Evolutionary conservation across 73 alveolate species (phyloP).

Genomic region (Halteria grandinella): DNA sequence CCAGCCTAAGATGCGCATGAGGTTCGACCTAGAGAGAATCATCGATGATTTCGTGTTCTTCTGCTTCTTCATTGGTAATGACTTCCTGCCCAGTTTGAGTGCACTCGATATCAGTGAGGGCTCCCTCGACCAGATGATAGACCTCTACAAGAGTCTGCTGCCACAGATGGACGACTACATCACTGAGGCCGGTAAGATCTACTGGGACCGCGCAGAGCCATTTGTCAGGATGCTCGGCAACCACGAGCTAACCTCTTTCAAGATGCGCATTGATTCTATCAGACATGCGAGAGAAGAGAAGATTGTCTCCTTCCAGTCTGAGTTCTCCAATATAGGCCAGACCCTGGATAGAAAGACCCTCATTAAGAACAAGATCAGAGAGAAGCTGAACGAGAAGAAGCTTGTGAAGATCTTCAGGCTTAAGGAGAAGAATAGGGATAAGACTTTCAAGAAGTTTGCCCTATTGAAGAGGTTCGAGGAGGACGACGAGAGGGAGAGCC

Average conservation of each 20-base stretch:
- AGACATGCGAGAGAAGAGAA: neutral
- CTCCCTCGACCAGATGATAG: conserved; percentile 90
- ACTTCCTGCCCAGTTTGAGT: conserved; percentile 95
- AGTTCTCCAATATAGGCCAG: neutral
- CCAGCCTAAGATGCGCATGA: conserved; percentile 73
- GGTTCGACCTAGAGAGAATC: conserved; percentile 88
- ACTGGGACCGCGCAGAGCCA: conserved; percentile 89
- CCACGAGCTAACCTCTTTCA: conserved; percentile 78
- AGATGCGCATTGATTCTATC: conserved; percentile 47
- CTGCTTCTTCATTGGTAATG: conserved; percentile 98
- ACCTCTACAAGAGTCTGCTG: conserved; percentile 85
- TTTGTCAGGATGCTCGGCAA: conserved; percentile 76
- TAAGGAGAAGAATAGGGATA: conserved; percentile 40
- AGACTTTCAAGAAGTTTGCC: conserved; percentile 54
- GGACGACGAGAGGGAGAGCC: conserved; percentile 31
- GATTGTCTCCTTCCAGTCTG: conserved; percentile 18
- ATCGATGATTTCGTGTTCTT: conserved; percentile 98
- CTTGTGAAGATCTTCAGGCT: conserved; percentile 26
- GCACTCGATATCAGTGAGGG: conserved; percentile 95
- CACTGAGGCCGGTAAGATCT: conserved; percentile 91
- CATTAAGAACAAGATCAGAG: conserved; percentile 30
- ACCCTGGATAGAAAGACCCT: conserved; percentile 1
- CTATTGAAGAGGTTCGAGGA: conserved; percentile 31
- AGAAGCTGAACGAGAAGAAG: conserved; percentile 44
- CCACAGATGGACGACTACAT: conserved; percentile 88